Base-by-base conservation (phyloP, 1,284 basidiomycete species). In the Vanrija pseudolonga region DNA sequence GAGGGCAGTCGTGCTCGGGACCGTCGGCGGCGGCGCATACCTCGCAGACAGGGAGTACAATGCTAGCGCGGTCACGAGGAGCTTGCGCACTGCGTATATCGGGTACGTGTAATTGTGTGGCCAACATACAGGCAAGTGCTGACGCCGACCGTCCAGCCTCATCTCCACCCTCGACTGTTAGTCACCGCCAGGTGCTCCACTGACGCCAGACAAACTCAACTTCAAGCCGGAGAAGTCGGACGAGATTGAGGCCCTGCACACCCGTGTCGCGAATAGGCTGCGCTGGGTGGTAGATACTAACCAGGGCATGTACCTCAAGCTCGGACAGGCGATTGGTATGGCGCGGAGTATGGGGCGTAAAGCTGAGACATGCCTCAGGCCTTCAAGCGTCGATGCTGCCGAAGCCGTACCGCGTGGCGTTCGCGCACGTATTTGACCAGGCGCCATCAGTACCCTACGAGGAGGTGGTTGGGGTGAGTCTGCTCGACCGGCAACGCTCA, bases 261-360 rank as follows among this genome's bases (percentile, higher is more conserved):
- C 86, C 59, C 83, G 91, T 44, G 89, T 92, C 11, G 89, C 89
- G 0, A 77, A 84, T n/a, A 78, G 89, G 46, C 78, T 95, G 44
- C 85, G 85, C 61, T 77, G 85, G 69, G 79, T 92, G 45, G 84
- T 91, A 61, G 86, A 84, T 3, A 80, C 80, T 19, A 93, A 93
- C 72, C 86, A 88, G 42, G 91, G 91, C 3, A 78, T 94, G 9
- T 94, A 93, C 73, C 89, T 94, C 67, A 95, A 95, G 73, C 87
- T 93, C 36, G 90, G 88, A 78, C 72, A 73, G 80, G 77, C 60
- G 3, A 56, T 78, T 22, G 72, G 70, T 73, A 19, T n/a, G 9
- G 18, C 6, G 3, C 8, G 1, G 8, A 19, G 14, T 3, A 7
- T 12, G 28, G 42, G 18, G 19, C 36, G 32, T 23, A 26, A 1